Conservation (phyloP, 1,284 basidiomycete genomes). For the Testicularia cyperi region DNA sequence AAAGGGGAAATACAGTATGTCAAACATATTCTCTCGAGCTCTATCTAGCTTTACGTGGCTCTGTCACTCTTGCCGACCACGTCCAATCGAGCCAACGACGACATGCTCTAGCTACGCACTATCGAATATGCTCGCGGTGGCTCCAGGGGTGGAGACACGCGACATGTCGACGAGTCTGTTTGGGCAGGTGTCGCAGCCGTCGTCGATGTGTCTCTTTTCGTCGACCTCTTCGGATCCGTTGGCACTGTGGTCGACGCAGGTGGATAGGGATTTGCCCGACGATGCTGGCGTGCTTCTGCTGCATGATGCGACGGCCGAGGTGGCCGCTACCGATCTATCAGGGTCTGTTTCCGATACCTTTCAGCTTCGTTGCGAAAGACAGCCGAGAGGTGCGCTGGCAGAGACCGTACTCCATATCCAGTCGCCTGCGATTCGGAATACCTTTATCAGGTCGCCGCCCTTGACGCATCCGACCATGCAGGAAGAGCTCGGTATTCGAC, state of each 20-base stretch:
- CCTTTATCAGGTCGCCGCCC: slow-evolving; percentile 69
- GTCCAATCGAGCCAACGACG: no score
- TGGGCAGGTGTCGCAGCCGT: slow-evolving; percentile 67
- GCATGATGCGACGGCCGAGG: slow-evolving; percentile 67
- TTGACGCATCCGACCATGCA: slow-evolving; percentile 9
- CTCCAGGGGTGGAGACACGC: no score
- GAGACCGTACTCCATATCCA: slow-evolving; percentile 78
- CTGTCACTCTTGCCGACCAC: no score
- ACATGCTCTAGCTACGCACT: no score
- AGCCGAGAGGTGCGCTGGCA: slow-evolving; percentile 55
- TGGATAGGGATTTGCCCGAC: slow-evolving; percentile 66
- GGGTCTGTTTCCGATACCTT: neutral
- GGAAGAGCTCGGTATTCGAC: slow-evolving; percentile 67
- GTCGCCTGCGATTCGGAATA: slow-evolving; percentile 70
- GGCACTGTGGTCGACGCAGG: slow-evolving; percentile 66
- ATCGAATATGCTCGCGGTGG: no score
- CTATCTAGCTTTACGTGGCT: no score
- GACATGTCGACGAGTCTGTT: no score
- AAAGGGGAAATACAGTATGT: no score
- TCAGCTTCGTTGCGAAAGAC: slow-evolving; percentile 2
- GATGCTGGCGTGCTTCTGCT: slow-evolving; percentile 72
- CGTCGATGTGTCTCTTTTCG: slow-evolving; percentile 74
- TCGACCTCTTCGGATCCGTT: slow-evolving; percentile 71
- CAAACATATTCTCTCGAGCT: no score
- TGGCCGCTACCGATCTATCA: slow-evolving; percentile 56